A percentile compares a stretch with the other conserved stretches of the same genome.
Evolutionary conservation across 805 yeast species (phyloP).

Genomic region (Myxozyma udenii): DNA sequence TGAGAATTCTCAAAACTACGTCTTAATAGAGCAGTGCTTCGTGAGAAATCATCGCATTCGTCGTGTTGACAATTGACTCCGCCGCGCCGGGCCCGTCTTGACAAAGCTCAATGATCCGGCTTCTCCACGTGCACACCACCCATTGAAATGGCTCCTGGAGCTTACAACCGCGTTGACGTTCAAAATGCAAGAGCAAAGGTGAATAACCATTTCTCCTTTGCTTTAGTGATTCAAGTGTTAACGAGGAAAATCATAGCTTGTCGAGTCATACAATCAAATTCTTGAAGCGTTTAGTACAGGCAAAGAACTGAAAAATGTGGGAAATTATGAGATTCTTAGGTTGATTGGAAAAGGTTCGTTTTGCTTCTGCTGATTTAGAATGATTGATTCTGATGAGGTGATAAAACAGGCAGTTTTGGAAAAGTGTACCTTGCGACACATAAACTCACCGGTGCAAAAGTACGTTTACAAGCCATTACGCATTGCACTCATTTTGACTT

Average conservation of each 20-base stretch:
- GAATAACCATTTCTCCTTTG: constrained; percentile 2
- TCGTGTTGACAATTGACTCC: too few species aligned
- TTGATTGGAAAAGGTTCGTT: constrained; percentile 78
- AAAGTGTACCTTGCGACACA: constrained; percentile 85
- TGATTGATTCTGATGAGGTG: not conserved
- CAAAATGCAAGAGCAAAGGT: constrained; percentile 47
- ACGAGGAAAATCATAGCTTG: constrained; percentile 40
- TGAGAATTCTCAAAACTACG: too few species aligned
- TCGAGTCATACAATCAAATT: constrained; percentile 62
- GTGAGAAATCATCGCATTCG: too few species aligned
- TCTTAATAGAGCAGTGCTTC: too few species aligned
- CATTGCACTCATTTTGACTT: not conserved
- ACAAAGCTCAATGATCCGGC: too few species aligned
- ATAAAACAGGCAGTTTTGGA: constrained; percentile 58
- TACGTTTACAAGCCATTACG: constrained; percentile 13
- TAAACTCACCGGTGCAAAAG: constrained; percentile 64
- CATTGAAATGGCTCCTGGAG: constrained; percentile 14
- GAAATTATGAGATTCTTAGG: constrained; percentile 69
- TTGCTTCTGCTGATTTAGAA: not conserved
- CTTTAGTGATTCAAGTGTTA: not conserved
- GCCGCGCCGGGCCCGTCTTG: too few species aligned
- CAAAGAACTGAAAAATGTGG: constrained; percentile 61
- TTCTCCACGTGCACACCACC: too few species aligned
- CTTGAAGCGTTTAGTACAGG: constrained; percentile 46
- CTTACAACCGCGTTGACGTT: constrained; percentile 30